Evolutionary conservation across 2,329 filamentous ascomycete genomes (phyloP).

Genomic region (Fusarium burgessii): DNA sequence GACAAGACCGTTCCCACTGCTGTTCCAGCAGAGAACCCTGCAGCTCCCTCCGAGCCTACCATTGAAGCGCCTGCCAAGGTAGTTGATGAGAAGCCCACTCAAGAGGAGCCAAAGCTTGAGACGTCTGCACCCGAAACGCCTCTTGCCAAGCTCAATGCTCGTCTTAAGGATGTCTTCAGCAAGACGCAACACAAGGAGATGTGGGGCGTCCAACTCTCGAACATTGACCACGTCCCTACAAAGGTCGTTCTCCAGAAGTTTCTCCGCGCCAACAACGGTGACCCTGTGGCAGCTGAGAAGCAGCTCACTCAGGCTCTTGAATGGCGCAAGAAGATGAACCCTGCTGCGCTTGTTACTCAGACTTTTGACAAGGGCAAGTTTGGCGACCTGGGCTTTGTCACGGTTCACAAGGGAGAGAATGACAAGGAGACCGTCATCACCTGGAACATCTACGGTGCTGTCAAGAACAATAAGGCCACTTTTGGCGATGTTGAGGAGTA

Average conservation of each 20-base stretch:
- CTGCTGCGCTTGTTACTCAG: slow-evolving; percentile 72
- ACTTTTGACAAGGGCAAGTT: slow-evolving; percentile 79
- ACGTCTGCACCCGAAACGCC: slow-evolving; percentile 48
- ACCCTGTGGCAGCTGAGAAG: slow-evolving; percentile 77
- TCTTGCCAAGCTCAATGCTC: slow-evolving; percentile 68
- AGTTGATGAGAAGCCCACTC: slow-evolving; percentile 24
- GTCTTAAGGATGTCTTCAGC: slow-evolving; percentile 68
- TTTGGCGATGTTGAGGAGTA: slow-evolving; percentile 87
- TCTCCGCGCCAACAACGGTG: slow-evolving; percentile 86
- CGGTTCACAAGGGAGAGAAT: slow-evolving; percentile 71
- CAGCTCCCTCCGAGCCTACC: slow-evolving; percentile 3
- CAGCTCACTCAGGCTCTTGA: slow-evolving; percentile 84
- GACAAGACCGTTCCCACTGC: slow-evolving; percentile 36
- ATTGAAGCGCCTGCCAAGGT: slow-evolving; percentile 5
- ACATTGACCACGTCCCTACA: slow-evolving; percentile 74
- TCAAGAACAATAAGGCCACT: slow-evolving; percentile 84
- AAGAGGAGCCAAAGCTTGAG: slow-evolving; percentile 3
- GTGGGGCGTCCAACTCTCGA: slow-evolving; percentile 81
- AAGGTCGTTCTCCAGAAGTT: slow-evolving; percentile 93
- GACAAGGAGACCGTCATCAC: slow-evolving; percentile 76
- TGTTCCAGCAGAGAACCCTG: slow-evolving; percentile 21
- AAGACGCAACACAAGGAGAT: slow-evolving; percentile 78
- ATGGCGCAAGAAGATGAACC: slow-evolving; percentile 84
- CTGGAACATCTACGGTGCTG: slow-evolving; percentile 93
- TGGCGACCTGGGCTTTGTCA: slow-evolving; percentile 82